Percentiles rank a stretch among this genome's conserved stretches.
Conservation (phyloP, 495 filamentous ascomycete genomes). For the Neurospora sp. region DNA sequence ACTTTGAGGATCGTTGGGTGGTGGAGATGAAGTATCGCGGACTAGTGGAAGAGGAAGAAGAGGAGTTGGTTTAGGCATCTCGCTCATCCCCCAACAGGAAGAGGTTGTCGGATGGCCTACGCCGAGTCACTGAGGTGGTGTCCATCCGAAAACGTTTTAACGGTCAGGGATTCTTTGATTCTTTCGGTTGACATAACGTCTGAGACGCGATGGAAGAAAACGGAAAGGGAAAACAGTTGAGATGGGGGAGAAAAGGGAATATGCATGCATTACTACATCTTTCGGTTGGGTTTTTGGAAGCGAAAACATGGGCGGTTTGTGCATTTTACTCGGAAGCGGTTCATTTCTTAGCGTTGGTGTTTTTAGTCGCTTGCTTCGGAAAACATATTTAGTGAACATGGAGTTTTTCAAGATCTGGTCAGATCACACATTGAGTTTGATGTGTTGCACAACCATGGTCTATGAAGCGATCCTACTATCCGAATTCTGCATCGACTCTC, state of each 20-base stretch:
- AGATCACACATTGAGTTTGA: neutral
- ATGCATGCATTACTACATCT: neutral
- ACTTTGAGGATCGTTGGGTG: slow-evolving; percentile 81
- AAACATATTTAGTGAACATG: neutral
- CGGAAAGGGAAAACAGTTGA: neutral
- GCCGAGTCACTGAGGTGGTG: neutral
- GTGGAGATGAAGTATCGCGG: slow-evolving; percentile 48
- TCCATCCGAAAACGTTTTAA: neutral
- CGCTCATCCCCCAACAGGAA: neutral
- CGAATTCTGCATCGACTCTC: neutral
- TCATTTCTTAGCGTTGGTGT: neutral
- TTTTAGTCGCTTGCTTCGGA: neutral
- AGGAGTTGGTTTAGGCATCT: neutral
- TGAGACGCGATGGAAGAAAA: neutral
- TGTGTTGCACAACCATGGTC: neutral
- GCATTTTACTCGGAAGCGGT: neutral
- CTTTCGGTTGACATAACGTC: neutral
- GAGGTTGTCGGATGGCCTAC: neutral
- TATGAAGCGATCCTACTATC: neutral
- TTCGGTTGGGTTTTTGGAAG: neutral
- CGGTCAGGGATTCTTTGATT: neutral
- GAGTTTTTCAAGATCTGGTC: neutral
- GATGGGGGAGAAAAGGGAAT: neutral
- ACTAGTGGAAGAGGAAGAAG: slow-evolving; percentile 14
- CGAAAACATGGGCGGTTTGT: neutral